These are phyloP conservation scores for Pueraria montana DNA, from an alignment of 306 rosid genomes.

Conservation along the genomic window DNA sequence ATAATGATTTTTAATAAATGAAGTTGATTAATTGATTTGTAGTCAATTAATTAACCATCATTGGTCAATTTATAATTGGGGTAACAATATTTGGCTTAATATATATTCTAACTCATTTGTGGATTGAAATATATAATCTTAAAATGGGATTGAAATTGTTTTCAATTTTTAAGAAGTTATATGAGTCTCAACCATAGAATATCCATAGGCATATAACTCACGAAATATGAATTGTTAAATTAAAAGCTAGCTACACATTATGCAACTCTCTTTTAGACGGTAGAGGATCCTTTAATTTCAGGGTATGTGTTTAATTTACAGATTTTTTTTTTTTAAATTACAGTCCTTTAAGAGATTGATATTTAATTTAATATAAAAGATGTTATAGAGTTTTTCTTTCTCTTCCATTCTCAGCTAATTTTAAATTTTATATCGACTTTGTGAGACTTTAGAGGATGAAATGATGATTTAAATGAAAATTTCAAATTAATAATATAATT, in stretches of 20 bases:
- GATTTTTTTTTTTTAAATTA: too few relatives aligned
- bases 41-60: background rate
- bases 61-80: background rate
- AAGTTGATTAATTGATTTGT: background rate
- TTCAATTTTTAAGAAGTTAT: background rate
- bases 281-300: background rate
- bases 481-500: too few relatives aligned
- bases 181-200: background rate
- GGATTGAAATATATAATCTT: background rate
- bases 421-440: background rate
- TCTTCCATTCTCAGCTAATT: background rate
- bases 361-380: too few relatives aligned
- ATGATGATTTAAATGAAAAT: too few relatives aligned
- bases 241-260: background rate
- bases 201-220: too few relatives aligned
- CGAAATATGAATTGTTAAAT: too few relatives aligned
- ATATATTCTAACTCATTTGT: background rate
- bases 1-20: background rate
- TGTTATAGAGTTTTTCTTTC: too few relatives aligned
- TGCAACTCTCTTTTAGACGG: background rate
- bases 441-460: too few relatives aligned
- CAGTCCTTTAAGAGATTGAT: background rate
- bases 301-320: background rate
- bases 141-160: background rate
- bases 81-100: background rate